These are phyloP conservation scores for Eutrema yunnanense DNA, from an alignment of 345 rosid genomes.

Conservation along the genomic window DNA sequence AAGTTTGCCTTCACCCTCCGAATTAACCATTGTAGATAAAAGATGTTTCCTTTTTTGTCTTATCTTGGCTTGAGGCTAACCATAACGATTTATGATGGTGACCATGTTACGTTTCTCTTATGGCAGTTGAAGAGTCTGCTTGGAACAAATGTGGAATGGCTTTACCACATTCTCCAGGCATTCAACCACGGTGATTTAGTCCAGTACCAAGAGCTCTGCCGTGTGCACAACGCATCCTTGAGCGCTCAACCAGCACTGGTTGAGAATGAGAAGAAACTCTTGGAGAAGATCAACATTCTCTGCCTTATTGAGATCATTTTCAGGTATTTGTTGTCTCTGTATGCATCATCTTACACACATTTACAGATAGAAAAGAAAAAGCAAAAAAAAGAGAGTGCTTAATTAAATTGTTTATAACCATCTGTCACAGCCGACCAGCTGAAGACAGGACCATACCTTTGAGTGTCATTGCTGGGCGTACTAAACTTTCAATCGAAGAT, in stretches of 20 bases:
- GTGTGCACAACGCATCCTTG: conserved; percentile 68
- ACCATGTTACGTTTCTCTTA: conserved; percentile 1
- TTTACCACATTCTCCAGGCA: conserved; percentile 88
- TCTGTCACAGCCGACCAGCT: conserved; percentile 69
- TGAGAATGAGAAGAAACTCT: conserved; percentile 78
- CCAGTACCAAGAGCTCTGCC: conserved; percentile 78
- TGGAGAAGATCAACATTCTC: conserved; percentile 94
- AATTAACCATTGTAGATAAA: background rate
- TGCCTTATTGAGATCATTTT: conserved; percentile 97
- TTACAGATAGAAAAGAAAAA: background rate
- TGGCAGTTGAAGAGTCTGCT: conserved; percentile 77
- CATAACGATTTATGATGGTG: background rate
- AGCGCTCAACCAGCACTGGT: conserved; percentile 92
- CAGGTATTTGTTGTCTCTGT: conserved; percentile 42
- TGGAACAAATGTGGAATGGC: conserved; percentile 91
- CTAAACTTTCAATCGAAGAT: conserved; percentile 72
- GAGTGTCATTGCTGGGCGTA: conserved; percentile 74
- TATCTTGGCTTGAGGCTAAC: background rate
- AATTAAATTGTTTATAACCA: background rate
- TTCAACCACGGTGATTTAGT: conserved; percentile 82
- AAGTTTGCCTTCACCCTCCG: conserved; percentile 20
- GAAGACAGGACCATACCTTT: conserved; percentile 94
- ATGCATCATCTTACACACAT: background rate
- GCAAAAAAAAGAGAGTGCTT: background rate
- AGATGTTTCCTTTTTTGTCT: background rate